These are phyloP conservation scores for Elongisporangium undulatum DNA, from an alignment of 352 stramenopile genomes.

Conservation along the genomic window DNA sequence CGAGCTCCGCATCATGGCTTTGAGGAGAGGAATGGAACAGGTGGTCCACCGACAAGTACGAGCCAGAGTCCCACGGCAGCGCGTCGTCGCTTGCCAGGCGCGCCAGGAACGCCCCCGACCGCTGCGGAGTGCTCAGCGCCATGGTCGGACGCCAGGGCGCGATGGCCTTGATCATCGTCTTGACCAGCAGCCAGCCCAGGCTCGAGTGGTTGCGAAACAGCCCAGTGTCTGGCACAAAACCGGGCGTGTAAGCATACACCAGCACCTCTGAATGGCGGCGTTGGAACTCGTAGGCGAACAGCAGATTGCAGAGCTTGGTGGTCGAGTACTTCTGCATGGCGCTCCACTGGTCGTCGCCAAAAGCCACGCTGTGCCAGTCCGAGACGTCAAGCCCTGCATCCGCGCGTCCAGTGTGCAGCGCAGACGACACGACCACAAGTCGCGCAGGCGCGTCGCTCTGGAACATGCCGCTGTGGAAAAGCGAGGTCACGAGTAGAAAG, in stretches of 20 bases:
- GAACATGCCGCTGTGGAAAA: conserved; percentile 21
- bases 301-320: conserved; percentile 39
- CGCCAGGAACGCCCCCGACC: conserved; percentile 25
- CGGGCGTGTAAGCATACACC: conserved; percentile 32
- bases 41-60: not conserved
- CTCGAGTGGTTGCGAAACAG: conserved; percentile 31
- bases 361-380: conserved; percentile 26
- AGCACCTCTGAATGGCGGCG: conserved; percentile 18
- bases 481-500: conserved; percentile 25
- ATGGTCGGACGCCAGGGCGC: conserved; percentile 14
- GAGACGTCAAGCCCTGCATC: conserved; percentile 15
- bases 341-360: conserved; percentile 14
- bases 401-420: conserved; percentile 17
- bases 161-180: conserved; percentile 21
- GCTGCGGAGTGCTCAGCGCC: conserved; percentile 22
- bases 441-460: conserved; percentile 8
- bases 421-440: conserved; percentile 31
- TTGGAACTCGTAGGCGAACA: conserved; percentile 37
- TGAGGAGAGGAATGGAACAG: not conserved
- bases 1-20: not conserved
- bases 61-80: conserved; percentile 8
- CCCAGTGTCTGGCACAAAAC: conserved; percentile 29
- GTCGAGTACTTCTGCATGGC: conserved; percentile 22
- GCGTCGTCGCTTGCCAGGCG: conserved; percentile 24
- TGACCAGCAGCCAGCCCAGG: conserved; percentile 18